These are phyloP conservation scores for Bipolaris bicolor DNA, from an alignment of 2,329 filamentous ascomycete genomes.

Conservation along the genomic window DNA sequence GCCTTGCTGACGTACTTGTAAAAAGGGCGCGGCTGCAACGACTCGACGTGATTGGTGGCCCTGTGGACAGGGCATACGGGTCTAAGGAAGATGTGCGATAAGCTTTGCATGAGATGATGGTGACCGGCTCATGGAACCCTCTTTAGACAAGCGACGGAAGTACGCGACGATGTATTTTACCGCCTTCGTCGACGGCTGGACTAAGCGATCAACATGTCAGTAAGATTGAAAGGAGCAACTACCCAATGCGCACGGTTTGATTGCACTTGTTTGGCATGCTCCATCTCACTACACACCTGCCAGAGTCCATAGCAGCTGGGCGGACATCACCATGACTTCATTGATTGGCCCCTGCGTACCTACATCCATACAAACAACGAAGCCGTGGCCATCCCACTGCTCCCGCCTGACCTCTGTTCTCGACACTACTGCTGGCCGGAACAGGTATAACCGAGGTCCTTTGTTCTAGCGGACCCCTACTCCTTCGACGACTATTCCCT, in stretches of 20 bases:
- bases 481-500: slow-evolving; percentile 6
- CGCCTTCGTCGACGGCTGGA: neutral
- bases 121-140: neutral
- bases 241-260: neutral
- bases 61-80: neutral
- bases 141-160: neutral
- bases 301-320: neutral
- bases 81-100: neutral
- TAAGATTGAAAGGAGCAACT: neutral
- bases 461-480: slow-evolving; percentile 2
- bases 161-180: too few species aligned
- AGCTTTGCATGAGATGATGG: neutral
- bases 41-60: neutral
- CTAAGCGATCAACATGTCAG: neutral
- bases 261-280: neutral
- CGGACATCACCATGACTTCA: slow-evolving; percentile 15
- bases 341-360: neutral
- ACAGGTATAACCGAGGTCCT: neutral
- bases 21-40: neutral
- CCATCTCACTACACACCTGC: neutral
- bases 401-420: neutral
- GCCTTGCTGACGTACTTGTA: slow-evolving; percentile 17
- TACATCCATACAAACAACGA: neutral
- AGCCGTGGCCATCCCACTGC: neutral
- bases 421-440: neutral